Conservation (phyloP, 179 eudicot genomes). For the Gypsophila paniculata region DNA sequence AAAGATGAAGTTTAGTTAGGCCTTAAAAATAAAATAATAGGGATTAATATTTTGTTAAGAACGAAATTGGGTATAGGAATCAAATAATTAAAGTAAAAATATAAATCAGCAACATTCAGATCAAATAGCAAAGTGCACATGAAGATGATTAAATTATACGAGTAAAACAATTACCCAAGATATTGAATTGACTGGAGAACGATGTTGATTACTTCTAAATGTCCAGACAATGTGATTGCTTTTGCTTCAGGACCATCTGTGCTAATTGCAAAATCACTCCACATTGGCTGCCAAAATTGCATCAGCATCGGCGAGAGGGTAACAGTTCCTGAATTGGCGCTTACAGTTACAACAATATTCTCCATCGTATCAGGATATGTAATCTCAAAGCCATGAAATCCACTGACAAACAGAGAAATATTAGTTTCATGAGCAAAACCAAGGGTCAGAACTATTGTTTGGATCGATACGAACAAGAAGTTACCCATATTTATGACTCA, state of each 20-base stretch:
- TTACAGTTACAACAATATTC: constrained; percentile 54
- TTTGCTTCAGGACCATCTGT: constrained; percentile 34
- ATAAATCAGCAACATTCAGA: too few relatives aligned
- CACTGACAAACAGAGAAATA: constrained; percentile 39
- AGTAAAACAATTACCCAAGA: constrained; percentile 51
- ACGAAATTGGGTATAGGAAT: too few relatives aligned
- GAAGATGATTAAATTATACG: too few relatives aligned
- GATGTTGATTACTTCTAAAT: constrained; percentile 64
- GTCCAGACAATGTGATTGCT: constrained; percentile 50
- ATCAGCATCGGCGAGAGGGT: constrained; percentile 60
- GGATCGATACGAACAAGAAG: not conserved
- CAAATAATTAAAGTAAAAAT: too few relatives aligned
- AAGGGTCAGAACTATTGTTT: not conserved
- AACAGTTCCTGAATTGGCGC: constrained; percentile 54
- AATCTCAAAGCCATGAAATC: constrained; percentile 63
- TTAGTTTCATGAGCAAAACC: constrained; percentile 13
- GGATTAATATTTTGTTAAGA: too few relatives aligned
- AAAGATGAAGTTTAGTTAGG: too few relatives aligned
- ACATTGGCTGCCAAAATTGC: constrained; percentile 75
- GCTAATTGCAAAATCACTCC: constrained; percentile 44
- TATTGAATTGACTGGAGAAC: constrained; percentile 79
- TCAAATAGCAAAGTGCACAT: too few relatives aligned
- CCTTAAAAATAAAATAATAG: too few relatives aligned
- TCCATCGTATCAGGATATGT: constrained; percentile 57
- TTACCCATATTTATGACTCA: constrained; percentile 75